Evolutionary conservation across 768 basidiomycete species (phyloP).

Genomic region (Boletus subparvulus): DNA sequence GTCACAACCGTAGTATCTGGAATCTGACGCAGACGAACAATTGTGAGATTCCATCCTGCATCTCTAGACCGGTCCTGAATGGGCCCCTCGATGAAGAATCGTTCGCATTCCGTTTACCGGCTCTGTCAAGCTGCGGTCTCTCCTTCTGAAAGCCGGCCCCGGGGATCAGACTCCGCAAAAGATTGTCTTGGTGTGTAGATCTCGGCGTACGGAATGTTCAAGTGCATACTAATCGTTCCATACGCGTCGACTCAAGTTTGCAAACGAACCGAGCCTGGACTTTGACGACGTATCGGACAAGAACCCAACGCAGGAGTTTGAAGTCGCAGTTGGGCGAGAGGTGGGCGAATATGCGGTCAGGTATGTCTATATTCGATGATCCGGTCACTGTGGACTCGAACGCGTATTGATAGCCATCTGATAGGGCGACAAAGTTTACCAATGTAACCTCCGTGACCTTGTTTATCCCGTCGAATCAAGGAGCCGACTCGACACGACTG

Average conservation of each 20-base stretch:
- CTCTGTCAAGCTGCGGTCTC: slow-evolving; percentile 77
- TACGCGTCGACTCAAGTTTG: slow-evolving; percentile 51
- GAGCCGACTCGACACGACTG: slow-evolving; percentile 70
- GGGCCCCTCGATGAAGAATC: slow-evolving; percentile 48
- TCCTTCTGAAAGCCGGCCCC: slow-evolving; percentile 85
- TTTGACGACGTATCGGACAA: slow-evolving; percentile 70
- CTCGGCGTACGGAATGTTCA: background rate
- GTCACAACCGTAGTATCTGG: slow-evolving; percentile 55
- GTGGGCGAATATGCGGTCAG: slow-evolving; percentile 85
- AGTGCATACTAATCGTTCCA: background rate
- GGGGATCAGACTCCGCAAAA: slow-evolving; percentile 72
- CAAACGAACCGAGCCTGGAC: slow-evolving; percentile 76
- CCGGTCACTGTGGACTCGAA: background rate
- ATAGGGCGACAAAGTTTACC: slow-evolving; percentile 82
- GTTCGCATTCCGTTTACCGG: slow-evolving; percentile 86
- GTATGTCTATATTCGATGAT: slow-evolving; percentile 40
- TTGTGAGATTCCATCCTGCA: slow-evolving; percentile 48
- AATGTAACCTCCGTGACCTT: slow-evolving; percentile 79
- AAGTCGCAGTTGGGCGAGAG: slow-evolving; percentile 66
- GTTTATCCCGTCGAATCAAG: slow-evolving; percentile 78
- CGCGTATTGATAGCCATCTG: background rate
- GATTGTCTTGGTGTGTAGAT: slow-evolving; percentile 59
- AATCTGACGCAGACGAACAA: slow-evolving; percentile 91
- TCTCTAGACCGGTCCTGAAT: slow-evolving; percentile 5
- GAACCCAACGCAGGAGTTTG: slow-evolving; percentile 69